Percentiles rank a stretch among this genome's conserved stretches.
phyloP scores from a whole-genome alignment of 208 protist species.

The Tritrichomonas foetus region DNA sequence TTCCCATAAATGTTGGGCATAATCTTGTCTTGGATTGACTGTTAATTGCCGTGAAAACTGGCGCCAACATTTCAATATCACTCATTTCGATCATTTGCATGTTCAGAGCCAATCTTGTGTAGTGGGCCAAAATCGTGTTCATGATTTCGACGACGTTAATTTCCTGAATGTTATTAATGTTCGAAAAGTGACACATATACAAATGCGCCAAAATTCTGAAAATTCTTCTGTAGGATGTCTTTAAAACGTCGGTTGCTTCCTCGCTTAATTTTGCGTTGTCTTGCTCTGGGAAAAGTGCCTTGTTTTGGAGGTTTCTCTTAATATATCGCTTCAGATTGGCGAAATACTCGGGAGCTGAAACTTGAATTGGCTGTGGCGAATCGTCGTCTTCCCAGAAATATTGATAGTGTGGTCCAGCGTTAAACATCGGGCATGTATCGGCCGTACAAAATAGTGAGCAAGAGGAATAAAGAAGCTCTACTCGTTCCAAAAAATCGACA shows the following conservation, averaged over 20 bases:
- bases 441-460: neutral
- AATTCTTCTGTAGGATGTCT: neutral
- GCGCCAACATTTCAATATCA: slow-evolving; percentile 7
- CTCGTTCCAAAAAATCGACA: neutral
- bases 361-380: neutral
- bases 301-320: neutral
- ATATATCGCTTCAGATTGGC: neutral
- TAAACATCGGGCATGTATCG: slow-evolving; percentile 21
- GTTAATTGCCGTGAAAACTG: neutral
- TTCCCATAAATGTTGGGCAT: too few relatives aligned
- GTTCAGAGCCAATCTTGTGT: neutral
- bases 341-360: slow-evolving; percentile 4
- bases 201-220: neutral
- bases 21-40: too few relatives aligned
- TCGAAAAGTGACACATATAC: neutral
- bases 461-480: neutral
- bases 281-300: neutral
- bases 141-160: neutral
- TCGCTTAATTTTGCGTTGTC: neutral
- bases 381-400: neutral
- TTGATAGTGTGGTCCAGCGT: slow-evolving; percentile 26
- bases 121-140: neutral
- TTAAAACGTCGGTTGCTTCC: neutral
- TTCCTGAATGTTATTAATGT: neutral
- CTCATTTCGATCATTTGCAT: neutral